A percentile compares a stretch with the other conserved stretches of the same genome.
Conservation (phyloP, 1,139 yeast species). For the Suhomyces anneliseae region DNA sequence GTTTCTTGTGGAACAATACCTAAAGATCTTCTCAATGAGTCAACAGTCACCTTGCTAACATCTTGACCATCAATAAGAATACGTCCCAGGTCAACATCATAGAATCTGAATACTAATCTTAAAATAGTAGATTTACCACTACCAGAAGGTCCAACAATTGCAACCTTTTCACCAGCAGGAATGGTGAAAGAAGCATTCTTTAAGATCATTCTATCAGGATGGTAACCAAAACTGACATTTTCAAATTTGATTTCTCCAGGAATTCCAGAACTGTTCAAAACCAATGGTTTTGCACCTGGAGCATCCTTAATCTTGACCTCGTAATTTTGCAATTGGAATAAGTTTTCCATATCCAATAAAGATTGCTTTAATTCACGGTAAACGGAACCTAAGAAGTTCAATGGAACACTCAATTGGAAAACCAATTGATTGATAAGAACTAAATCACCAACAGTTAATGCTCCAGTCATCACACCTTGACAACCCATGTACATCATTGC, state of each 20-base stretch:
- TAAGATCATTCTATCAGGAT: constrained; percentile 82
- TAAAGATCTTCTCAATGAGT: constrained; percentile 67
- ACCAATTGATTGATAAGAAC: constrained; percentile 96
- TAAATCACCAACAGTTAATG: constrained; percentile 88
- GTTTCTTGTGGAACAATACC: constrained; percentile 99
- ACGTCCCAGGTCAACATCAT: constrained; percentile 77
- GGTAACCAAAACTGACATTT: constrained; percentile 91
- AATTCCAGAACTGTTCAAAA: constrained; percentile 33
- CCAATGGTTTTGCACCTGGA: constrained; percentile 61
- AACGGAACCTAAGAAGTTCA: constrained; percentile 91
- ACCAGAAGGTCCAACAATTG: constrained; percentile 94
- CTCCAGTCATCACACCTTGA: constrained; percentile 80
- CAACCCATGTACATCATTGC: constrained; percentile 99
- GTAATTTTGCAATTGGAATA: constrained; percentile 78
- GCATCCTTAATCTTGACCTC: constrained; percentile 64
- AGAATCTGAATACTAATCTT: constrained; percentile 78
- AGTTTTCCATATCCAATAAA: constrained; percentile 86
- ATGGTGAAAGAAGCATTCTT: constrained; percentile 78
- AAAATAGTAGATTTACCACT: constrained; percentile 92
- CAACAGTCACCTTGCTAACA: constrained; percentile 70
- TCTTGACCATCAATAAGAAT: constrained; percentile 90
- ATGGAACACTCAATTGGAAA: constrained; percentile 91
- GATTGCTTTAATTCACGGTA: constrained; percentile 94
- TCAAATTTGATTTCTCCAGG: constrained; percentile 83
- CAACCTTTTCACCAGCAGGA: constrained; percentile 89